Conservation (phyloP, 371 early-diverging fungal genomes). For the Mucor plumbeus region DNA sequence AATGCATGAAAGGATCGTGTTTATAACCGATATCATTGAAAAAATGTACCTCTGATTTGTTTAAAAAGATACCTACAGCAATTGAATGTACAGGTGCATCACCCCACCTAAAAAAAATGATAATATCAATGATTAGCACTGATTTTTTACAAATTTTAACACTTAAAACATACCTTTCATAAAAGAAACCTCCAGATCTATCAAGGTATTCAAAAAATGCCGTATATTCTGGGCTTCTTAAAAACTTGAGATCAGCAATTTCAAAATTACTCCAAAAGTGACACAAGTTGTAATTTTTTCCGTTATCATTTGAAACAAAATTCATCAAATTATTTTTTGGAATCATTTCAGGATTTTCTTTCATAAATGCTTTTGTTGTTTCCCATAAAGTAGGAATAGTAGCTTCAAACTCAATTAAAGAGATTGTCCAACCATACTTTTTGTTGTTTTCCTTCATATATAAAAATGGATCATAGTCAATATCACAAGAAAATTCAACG, state of each 20-base stretch:
- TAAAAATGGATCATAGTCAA: conserved; percentile 91
- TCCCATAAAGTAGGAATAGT: conserved; percentile 89
- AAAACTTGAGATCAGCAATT: conserved; percentile 87
- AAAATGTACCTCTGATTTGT: conserved; percentile 79
- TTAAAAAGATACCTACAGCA: conserved; percentile 71
- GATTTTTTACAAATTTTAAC: neutral
- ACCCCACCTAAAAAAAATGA: conserved; percentile 70
- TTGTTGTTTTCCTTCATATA: conserved; percentile 85
- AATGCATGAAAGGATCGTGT: conserved; percentile 71
- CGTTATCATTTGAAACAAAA: conserved; percentile 40
- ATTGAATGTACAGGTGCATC: conserved; percentile 97
- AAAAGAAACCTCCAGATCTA: conserved; percentile 89
- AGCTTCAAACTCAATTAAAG: conserved; percentile 73
- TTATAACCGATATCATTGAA: conserved; percentile 87
- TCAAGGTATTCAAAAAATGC: conserved; percentile 87
- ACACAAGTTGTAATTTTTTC: conserved; percentile 69
- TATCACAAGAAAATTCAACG: conserved; percentile 84
- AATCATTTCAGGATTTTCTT: conserved; percentile 52
- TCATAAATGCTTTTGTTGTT: conserved; percentile 54
- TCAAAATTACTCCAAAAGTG: conserved; percentile 99
- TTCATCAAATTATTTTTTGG: conserved; percentile 43
- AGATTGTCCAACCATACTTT: conserved; percentile 83
- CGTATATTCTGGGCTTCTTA: conserved; percentile 71
- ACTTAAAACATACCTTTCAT: conserved; percentile 65
- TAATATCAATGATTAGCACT: neutral